Conservation (phyloP, 2,329 filamentous ascomycete genomes). For the Sclerotinia sclerotiorum region DNA sequence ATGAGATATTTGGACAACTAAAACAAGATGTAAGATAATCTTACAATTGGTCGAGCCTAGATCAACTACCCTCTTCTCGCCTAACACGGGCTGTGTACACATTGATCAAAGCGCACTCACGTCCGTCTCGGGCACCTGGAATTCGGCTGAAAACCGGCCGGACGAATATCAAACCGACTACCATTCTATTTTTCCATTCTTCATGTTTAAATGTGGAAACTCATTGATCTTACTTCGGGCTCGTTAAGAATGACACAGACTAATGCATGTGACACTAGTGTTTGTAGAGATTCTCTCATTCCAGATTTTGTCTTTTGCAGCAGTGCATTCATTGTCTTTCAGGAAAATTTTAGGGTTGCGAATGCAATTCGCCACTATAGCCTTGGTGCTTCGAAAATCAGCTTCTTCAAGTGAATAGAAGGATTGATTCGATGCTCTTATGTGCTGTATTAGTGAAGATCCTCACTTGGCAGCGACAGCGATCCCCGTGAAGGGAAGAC, state of each 20-base stretch:
- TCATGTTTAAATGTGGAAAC: background rate
- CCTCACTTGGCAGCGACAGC: background rate
- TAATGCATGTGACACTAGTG: background rate
- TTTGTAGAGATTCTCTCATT: background rate
- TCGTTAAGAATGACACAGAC: background rate
- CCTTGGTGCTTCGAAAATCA: background rate
- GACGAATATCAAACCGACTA: no score
- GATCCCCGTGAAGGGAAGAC: background rate
- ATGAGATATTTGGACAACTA: no score
- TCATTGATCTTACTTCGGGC: no score
- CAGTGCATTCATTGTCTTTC: background rate
- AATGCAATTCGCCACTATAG: background rate
- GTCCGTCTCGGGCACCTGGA: no score
- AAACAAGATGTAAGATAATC: no score
- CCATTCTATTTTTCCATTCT: background rate
- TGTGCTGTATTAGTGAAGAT: conserved; percentile 1
- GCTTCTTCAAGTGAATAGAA: background rate
- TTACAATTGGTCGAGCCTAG: no score
- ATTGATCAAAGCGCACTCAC: no score
- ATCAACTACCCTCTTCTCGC: no score
- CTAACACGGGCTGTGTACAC: no score
- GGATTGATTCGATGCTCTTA: background rate
- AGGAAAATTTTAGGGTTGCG: background rate
- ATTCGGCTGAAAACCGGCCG: no score
- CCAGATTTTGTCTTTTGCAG: background rate